Evolutionary conservation across 1,284 basidiomycete species (phyloP).

Genomic region (Malassezia arunalokei): DNA sequence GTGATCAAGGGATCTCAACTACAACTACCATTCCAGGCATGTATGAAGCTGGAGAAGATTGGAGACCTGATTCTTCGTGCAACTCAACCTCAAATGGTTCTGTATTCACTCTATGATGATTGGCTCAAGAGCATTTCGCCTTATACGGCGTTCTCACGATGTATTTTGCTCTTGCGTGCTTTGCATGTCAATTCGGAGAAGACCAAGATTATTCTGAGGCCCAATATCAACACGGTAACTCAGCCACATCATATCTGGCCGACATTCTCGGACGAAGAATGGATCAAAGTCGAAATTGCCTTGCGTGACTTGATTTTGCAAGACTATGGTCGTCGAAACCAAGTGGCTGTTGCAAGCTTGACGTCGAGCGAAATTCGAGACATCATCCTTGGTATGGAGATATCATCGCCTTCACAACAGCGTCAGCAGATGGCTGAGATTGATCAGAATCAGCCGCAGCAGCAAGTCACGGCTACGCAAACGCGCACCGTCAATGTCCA

Average conservation of each 20-base stretch:
- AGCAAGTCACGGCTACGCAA: constrained; percentile 90
- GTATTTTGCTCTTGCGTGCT: constrained; percentile 86
- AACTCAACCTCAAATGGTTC: constrained; percentile 96
- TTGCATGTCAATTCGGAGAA: constrained; percentile 99
- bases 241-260: constrained; percentile 98
- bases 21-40: constrained; percentile 96
- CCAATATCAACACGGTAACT: constrained; percentile 61
- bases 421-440: constrained; percentile 99
- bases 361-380: constrained; percentile 78
- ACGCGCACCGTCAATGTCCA: constrained; percentile 95
- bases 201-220: constrained; percentile 59
- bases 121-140: constrained; percentile 98
- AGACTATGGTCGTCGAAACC: constrained; percentile 98
- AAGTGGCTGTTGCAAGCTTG: constrained; percentile 92
- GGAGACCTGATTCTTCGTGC: constrained; percentile 93
- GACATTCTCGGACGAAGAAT: constrained; percentile 82
- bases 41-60: constrained; percentile 99
- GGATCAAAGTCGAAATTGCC: constrained; percentile 98
- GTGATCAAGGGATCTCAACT: constrained; percentile 98
- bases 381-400: constrained; percentile 60
- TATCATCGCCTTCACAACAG: constrained; percentile 67
- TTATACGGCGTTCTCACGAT: constrained; percentile 95
- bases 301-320: constrained; percentile 54
- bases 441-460: constrained; percentile 77
- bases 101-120: constrained; percentile 96